These are phyloP conservation scores for Alternaria sp. DNA, from an alignment of 2,329 filamentous ascomycete species.

Conservation along the genomic window DNA sequence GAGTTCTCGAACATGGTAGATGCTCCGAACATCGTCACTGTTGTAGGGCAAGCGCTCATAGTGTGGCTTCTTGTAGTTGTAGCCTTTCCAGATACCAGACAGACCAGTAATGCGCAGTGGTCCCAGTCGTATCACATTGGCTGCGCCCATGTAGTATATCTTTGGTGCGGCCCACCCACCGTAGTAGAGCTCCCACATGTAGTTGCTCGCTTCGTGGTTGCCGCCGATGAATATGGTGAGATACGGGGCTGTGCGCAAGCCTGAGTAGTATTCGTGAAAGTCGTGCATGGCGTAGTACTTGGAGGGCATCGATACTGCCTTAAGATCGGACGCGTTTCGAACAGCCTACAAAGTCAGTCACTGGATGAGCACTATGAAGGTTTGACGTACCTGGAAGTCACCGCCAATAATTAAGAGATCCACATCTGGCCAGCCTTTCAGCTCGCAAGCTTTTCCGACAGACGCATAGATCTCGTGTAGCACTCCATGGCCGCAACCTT, in stretches of 20 bases:
- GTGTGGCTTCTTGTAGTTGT: constrained; percentile 84
- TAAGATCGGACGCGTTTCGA: constrained; percentile 86
- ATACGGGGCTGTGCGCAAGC: constrained; percentile 77
- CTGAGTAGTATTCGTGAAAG: constrained; percentile 93
- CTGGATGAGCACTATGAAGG: neutral
- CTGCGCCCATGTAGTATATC: constrained; percentile 95
- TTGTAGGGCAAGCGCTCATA: constrained; percentile 87
- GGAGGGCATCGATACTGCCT: constrained; percentile 83
- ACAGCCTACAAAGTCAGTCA: constrained; percentile 65
- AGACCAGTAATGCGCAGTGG: constrained; percentile 86
- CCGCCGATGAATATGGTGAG: constrained; percentile 91
- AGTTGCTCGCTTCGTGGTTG: constrained; percentile 92
- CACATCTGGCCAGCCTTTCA: constrained; percentile 78
- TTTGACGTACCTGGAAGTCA: constrained; percentile 77
- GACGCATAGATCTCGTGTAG: constrained; percentile 90
- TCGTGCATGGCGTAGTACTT: constrained; percentile 91
- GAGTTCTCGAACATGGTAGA: constrained; percentile 89
- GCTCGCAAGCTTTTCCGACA: constrained; percentile 70
- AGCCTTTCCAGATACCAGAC: constrained; percentile 94
- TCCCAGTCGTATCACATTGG: constrained; percentile 84
- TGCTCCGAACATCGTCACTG: constrained; percentile 74
- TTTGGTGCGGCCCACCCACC: constrained; percentile 96
- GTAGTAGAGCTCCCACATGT: constrained; percentile 92
- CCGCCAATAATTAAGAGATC: constrained; percentile 94
- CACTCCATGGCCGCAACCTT: constrained; percentile 92